phyloP scores from a whole-genome alignment of 169 alveolate species.

The Plasmodium cynomolgi region DNA sequence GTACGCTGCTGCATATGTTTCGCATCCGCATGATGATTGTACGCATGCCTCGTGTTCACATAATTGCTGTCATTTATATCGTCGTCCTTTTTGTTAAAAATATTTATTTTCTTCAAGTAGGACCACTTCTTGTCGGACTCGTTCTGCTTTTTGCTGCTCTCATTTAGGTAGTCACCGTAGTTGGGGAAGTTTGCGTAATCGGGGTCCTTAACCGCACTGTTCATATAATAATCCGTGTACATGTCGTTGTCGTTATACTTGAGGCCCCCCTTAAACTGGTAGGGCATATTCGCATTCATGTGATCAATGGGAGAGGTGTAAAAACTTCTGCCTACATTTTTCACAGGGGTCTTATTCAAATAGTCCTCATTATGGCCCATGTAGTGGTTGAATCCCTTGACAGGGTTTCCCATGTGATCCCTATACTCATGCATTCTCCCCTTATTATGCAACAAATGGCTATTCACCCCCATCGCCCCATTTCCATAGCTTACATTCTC shows the following conservation, averaged over 20 bases:
- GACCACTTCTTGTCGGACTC: constrained; percentile 59
- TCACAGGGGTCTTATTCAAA: constrained; percentile 60
- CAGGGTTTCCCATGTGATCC: neutral
- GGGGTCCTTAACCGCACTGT: neutral
- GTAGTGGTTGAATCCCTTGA: neutral
- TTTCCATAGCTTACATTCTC: neutral
- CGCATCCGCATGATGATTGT: neutral
- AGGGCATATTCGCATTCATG: neutral
- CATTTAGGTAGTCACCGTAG: constrained; percentile 20
- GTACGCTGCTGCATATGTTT: constrained; percentile 4
- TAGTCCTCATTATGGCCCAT: constrained; percentile 14
- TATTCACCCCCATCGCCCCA: neutral
- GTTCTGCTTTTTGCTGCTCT: constrained; percentile 14
- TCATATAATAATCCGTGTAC: constrained; percentile 23
- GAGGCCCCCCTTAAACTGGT: neutral
- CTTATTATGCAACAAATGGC: constrained; percentile 6
- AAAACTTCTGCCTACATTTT: constrained; percentile 30
- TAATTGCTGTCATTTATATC: neutral
- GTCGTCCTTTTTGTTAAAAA: constrained; percentile 36
- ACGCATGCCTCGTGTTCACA: neutral
- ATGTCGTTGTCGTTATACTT: constrained; percentile 19
- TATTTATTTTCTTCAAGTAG: constrained; percentile 47
- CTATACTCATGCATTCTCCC: constrained; percentile 9
- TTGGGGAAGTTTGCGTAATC: neutral
- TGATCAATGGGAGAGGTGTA: constrained; percentile 31